Percentiles rank a stretch among this genome's conserved stretches.
phyloP scores from a whole-genome alignment of 169 alveolate species.

The Plasmodium reichenowi region DNA sequence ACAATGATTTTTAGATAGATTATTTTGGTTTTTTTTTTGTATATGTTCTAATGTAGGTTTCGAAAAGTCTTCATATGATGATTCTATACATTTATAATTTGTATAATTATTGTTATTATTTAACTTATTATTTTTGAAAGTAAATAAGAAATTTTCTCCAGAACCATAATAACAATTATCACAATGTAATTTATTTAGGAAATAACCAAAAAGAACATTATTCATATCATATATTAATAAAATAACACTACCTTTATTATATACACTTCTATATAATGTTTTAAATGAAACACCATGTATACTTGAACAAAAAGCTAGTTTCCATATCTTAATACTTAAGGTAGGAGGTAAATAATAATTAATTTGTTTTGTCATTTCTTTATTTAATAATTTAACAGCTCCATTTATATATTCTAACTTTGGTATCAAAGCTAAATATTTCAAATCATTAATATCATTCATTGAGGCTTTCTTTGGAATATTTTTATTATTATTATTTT shows the following conservation, averaged over 20 bases:
- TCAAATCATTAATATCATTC: conserved; percentile 44
- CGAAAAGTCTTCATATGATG: neutral
- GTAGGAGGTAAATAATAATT: conserved; percentile 83
- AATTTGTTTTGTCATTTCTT: conserved; percentile 81
- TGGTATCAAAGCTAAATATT: conserved; percentile 28
- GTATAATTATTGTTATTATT: neutral
- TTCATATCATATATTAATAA: conserved; percentile 86
- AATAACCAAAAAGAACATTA: conserved; percentile 90
- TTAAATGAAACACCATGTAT: conserved; percentile 83
- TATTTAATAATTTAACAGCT: conserved; percentile 71
- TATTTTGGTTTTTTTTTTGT: too few species aligned
- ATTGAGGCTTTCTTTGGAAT: neutral
- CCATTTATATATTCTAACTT: conserved; percentile 61
- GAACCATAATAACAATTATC: conserved; percentile 89
- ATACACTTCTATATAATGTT: conserved; percentile 87
- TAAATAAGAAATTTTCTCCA: conserved; percentile 89
- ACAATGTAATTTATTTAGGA: conserved; percentile 84
- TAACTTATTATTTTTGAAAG: conserved; percentile 55
- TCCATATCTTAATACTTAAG: conserved; percentile 85
- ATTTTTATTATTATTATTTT: conserved; percentile 18
- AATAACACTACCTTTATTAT: conserved; percentile 86
- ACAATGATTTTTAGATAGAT: too few species aligned
- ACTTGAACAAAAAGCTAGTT: conserved; percentile 80
- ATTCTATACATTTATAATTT: neutral
- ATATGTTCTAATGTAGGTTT: neutral